Evolutionary conservation across 805 yeast species (phyloP), one percentile per base, ranked within the genome.

Genomic region (Kuraishia floccosa): DNA sequence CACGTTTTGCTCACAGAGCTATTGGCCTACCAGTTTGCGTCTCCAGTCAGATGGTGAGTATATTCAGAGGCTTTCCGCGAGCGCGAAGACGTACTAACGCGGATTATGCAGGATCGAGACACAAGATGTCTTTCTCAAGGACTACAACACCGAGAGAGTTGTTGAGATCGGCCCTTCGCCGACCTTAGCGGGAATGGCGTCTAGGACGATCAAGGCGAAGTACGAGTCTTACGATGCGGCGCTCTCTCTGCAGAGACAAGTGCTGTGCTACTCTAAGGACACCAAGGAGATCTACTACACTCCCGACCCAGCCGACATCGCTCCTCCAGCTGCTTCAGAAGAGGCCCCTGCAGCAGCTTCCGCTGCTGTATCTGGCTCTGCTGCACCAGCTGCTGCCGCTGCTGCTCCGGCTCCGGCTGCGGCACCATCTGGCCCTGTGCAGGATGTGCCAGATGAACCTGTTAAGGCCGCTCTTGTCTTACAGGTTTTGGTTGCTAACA

Each of bases 141-240:
- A 86, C 47, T 80, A 75, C 72, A 86, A 89, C 61, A 81, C 96
- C 39, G 98, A 93, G 64, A 75, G 98, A 52, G 89, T 91, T 39
- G 96, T 91, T 43, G 99, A 91, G 61, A 84, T 91, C 41, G 99
- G 99, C 34, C 99, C 99, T 38, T 86, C 97, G 30, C 97, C 99
- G 38, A 91, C 98, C 27, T 70, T 91, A 54, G 91, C 96, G 25
- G 97, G 97, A 43, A 91, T 91, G 99, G 97, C 98, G 41, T 75
- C 83, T 45, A 79, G 97, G 65, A 91, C 99, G 39, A 75, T 91
- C 49, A 77, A 76, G 65, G 83, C 93, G 54, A 91, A 86, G 60
- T 93, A 87, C 60, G 97, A 91, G 62, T 81, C 96, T 25, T 91
- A 86, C 54, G 99, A 91, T 56, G 97, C 97, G 35, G 98, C 99